Evolutionary conservation across 2,329 filamentous ascomycete species (phyloP), one percentile per base, ranked within the genome.

Genomic region (Curvularia sp.): DNA sequence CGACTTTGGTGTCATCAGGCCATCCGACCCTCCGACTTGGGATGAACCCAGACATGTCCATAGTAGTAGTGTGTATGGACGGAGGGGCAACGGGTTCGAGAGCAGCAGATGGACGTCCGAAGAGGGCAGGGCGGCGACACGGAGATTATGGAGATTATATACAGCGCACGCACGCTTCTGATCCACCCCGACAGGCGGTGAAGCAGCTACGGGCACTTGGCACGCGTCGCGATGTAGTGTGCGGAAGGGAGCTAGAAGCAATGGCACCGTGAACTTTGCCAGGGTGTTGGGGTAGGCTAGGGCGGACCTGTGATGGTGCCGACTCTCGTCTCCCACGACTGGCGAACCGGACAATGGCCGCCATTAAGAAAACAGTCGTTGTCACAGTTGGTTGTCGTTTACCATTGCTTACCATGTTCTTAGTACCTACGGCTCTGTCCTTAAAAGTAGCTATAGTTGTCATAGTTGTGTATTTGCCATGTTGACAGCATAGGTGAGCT

Each of bases 151-250:
- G 20, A 44, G 53, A 42, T 50, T 65, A 65, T 64, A 62, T 67
- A 60, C 49, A 58, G 28, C 49, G 55, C 66, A 61, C 8, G 57
- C 58, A 26, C 24, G 4, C 24, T 53, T 46, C 39, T 51, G 57
- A 60, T 65, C 65, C 68, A 69, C 66, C 47, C 50, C 31, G 56
- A 51, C 56, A 67, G 62, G 69, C 69, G 68, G 69, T 71, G 67
- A 38, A 70, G 58, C 54, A 54, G 53, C 43, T 18, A 38, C 49
- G 55, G 39, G 46, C 48, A 54, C 33, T 62, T 61, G 61, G 66
- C 61, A 50, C 15, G 31, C 48, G 54, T 63, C 53, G 66, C 64
- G 63, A 28, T 15, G 26, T 1, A 49, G 15, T 2, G 41, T 22
- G 22, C n/a, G 24, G 48, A 41, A 22, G 30, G 41, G 28, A 53